Base-by-base conservation (phyloP, 2,329 filamentous ascomycete species). In the Xenoacremonium recifei region DNA sequence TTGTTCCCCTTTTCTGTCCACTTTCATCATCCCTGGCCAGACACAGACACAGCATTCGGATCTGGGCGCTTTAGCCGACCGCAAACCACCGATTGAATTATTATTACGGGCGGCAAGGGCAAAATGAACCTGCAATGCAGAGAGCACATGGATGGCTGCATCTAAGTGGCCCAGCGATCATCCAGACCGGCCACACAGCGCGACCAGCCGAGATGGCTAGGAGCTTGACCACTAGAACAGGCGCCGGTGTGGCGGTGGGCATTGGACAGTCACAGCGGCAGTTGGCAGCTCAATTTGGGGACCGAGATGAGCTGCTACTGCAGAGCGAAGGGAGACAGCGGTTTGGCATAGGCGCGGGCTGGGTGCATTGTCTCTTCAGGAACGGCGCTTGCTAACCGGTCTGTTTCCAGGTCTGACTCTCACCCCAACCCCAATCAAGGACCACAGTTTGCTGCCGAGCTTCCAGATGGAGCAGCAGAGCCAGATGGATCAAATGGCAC, bases 11-110 rank as follows among this genome's bases (percentile, higher is more conserved):
- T 20, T 35, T 18, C 35, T 41, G 47, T 43, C 34, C 41, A 40
- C 44, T 41, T 42, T 30, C 40, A 39, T n/a, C 23, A 51, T 50
- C 50, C 52, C 48, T 48, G 51, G 52, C 54, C 54, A 53, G n/a
- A n/a, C n/a, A 46, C 51, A 55, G 39, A 42, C 45, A 48, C 44
- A 35, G 47, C 32, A 7, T 34, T 34, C 32, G 32, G 32, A 34
- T 34, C 32, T 34, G 20, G 32, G 32, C 32, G 32, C 32, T 15
- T 19, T 18, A 10, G 32, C n/a, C 29, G 29, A 31, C 7, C 7
- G n/a, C n/a, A n/a, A n/a, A n/a, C n/a, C n/a, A n/a, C n/a, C n/a
- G n/a, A n/a, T n/a, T n/a, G n/a, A n/a, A n/a, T n/a, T n/a, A n/a
- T n/a, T n/a, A n/a, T n/a, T n/a, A 27, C 9, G 23, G 13, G 23